These are phyloP conservation scores for Aurinia saxatilis DNA, from an alignment of 345 rosid species.

Conservation along the genomic window DNA sequence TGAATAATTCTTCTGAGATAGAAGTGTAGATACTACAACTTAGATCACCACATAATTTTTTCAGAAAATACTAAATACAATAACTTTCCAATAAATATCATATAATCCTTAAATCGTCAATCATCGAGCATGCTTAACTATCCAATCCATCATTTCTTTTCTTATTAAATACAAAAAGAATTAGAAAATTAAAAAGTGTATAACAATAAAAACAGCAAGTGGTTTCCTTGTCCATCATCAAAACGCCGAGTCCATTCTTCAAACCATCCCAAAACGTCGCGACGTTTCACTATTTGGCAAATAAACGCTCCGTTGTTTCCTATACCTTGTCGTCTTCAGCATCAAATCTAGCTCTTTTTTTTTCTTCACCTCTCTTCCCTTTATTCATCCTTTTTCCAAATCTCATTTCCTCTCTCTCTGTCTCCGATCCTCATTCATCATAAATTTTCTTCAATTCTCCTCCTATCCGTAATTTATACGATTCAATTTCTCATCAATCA, in stretches of 20 bases:
- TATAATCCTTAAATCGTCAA: too few relatives aligned
- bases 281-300: neutral
- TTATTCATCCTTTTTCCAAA: neutral
- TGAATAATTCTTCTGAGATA: too few relatives aligned
- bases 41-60: too few relatives aligned
- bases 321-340: constrained; percentile 9
- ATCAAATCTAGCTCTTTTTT: constrained; percentile 23
- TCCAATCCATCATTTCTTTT: too few relatives aligned
- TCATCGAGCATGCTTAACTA: too few relatives aligned
- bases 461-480: neutral
- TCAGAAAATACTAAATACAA: too few relatives aligned
- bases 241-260: neutral
- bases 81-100: too few relatives aligned
- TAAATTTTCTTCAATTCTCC: neutral
- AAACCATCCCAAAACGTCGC: neutral
- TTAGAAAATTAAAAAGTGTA: too few relatives aligned
- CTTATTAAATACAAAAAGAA: too few relatives aligned
- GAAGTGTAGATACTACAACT: too few relatives aligned
- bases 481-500: neutral
- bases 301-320: constrained; percentile 9
- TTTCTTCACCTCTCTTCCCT: constrained; percentile 8
- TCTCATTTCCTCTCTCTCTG: neutral
- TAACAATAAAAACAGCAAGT: constrained; percentile 3
- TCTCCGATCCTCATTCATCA: neutral
- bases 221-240: neutral